phyloP scores from a whole-genome alignment of 495 filamentous ascomycete species.

The Neurospora terricola region DNA sequence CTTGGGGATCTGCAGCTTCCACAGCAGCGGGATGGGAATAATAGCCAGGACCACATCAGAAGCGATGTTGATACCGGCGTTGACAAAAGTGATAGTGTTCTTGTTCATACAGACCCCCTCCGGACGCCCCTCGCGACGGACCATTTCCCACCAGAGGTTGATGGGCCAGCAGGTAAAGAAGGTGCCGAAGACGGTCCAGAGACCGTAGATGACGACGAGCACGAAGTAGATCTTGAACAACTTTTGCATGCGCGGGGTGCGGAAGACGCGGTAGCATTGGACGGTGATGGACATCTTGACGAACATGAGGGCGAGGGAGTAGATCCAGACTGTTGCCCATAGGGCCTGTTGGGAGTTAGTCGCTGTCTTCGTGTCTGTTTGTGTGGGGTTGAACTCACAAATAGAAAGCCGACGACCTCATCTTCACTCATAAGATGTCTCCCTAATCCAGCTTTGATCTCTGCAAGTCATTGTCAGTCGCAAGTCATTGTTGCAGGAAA shows the following conservation, averaged over 20 bases:
- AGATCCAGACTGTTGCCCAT: slow-evolving; percentile 16
- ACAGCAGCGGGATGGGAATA: slow-evolving; percentile 25
- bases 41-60: slow-evolving; percentile 30
- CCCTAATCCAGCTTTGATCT: slow-evolving; percentile 12
- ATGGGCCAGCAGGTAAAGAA: slow-evolving; percentile 34
- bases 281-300: slow-evolving; percentile 22
- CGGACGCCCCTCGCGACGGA: not conserved
- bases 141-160: slow-evolving; percentile 23
- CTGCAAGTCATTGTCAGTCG: slow-evolving; percentile 2
- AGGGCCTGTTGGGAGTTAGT: slow-evolving; percentile 26
- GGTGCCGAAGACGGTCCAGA: slow-evolving; percentile 17
- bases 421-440: slow-evolving; percentile 11
- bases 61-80: slow-evolving; percentile 30
- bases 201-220: slow-evolving; percentile 12
- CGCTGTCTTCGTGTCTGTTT: too few relatives aligned
- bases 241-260: slow-evolving; percentile 3
- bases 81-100: slow-evolving; percentile 24
- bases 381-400: not conserved
- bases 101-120: slow-evolving; percentile 25
- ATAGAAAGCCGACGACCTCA: slow-evolving; percentile 26
- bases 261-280: slow-evolving; percentile 22
- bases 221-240: slow-evolving; percentile 12
- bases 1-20: slow-evolving; percentile 11
- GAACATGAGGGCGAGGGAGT: slow-evolving; percentile 14
- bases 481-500: not conserved